Percentiles rank a stretch among this genome's conserved stretches.
phyloP scores from a whole-genome alignment of 495 filamentous ascomycete species.

The Penicillium mononematosum region DNA sequence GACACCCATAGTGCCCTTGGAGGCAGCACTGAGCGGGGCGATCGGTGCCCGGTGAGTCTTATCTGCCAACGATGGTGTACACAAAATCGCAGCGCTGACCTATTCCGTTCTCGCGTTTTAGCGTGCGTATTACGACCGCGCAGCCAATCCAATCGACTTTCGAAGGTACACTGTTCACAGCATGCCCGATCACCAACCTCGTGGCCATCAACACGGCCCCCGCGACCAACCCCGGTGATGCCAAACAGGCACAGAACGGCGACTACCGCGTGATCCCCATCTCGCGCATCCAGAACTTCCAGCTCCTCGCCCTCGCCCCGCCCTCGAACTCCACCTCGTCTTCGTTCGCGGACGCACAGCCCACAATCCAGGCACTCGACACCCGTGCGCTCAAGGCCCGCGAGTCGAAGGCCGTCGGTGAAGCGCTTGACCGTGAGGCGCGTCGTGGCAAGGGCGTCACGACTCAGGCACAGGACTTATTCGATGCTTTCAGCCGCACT shows the following conservation, averaged over 20 bases:
- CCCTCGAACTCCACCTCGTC: conserved; percentile 50
- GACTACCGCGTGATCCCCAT: conserved; percentile 66
- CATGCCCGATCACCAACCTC: conserved; percentile 63
- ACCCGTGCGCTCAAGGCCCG: conserved; percentile 52
- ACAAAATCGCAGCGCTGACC: not conserved
- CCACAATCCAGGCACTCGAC: conserved; percentile 48
- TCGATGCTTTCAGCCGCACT: conserved; percentile 61
- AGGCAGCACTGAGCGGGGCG: conserved; percentile 48
- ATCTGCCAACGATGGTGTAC: conserved; percentile 2
- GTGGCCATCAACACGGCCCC: conserved; percentile 58
- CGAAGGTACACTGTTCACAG: conserved; percentile 68
- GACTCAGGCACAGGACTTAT: conserved; percentile 67
- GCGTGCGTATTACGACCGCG: conserved; percentile 61
- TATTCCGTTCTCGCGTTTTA: conserved; percentile 27
- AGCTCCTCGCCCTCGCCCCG: conserved; percentile 57
- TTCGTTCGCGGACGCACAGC: conserved; percentile 44
- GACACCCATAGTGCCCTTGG: conserved; percentile 44
- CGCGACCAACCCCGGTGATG: conserved; percentile 33
- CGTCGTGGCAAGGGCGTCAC: conserved; percentile 61
- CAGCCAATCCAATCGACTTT: conserved; percentile 48
- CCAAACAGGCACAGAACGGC: conserved; percentile 44
- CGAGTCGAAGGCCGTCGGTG: conserved; percentile 52
- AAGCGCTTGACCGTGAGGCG: conserved; percentile 54
- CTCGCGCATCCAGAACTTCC: conserved; percentile 61
- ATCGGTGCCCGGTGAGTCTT: conserved; percentile 52